Evolutionary conservation across 176 grass and related monocot species (phyloP).

Genomic region (Avena insularis): DNA sequence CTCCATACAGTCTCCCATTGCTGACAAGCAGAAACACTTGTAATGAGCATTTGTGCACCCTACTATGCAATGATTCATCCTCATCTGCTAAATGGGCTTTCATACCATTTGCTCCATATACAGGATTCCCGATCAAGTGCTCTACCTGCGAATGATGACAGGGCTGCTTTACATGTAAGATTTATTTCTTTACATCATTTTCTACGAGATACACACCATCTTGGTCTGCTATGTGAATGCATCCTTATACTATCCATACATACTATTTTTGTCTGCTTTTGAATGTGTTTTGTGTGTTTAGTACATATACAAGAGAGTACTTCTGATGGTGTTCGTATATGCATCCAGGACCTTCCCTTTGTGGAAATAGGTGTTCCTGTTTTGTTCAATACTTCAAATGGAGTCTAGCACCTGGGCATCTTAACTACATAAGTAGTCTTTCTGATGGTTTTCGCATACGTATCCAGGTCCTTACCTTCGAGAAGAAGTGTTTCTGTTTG

Average conservation of each 20-base stretch:
- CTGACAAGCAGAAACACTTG: not conserved
- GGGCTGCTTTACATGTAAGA: constrained; percentile 64
- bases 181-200: constrained; percentile 26
- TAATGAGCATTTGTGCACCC: not conserved
- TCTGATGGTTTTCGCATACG: constrained; percentile 7
- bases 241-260: not conserved
- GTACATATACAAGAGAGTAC: constrained; percentile 24
- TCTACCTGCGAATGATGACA: constrained; percentile 68
- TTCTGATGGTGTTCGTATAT: constrained; percentile 5
- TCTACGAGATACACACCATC: not conserved
- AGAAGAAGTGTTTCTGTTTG: constrained; percentile 15
- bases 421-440: constrained; percentile 7
- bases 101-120: constrained; percentile 3
- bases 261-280: constrained; percentile 22
- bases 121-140: constrained; percentile 72
- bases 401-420: constrained; percentile 18
- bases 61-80: constrained; percentile 6
- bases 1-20: constrained; percentile 8
- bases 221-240: not conserved
- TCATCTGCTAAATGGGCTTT: constrained; percentile 15
- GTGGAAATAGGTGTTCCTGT: constrained; percentile 3
- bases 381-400: constrained; percentile 31
- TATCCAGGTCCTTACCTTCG: not conserved
- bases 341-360: not conserved
- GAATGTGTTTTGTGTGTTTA: constrained; percentile 20